Base-by-base conservation (phyloP, 1,139 yeast genomes). In the Citeromyces siamensis region DNA sequence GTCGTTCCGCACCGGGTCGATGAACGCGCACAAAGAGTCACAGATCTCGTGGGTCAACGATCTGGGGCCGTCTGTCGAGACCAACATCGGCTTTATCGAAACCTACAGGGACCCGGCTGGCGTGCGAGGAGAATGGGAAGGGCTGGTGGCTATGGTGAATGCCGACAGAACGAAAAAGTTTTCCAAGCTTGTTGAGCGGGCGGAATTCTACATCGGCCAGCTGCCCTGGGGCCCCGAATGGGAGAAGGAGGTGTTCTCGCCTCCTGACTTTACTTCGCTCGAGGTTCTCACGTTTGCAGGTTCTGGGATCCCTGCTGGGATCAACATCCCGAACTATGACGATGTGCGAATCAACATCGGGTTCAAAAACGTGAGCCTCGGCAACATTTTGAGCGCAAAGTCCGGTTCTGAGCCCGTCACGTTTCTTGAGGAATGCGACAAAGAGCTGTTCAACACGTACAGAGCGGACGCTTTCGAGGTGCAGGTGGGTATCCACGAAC, bases 91-190 rank as follows among this genome's bases (percentile, higher is more conserved):
- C 0, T 85, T 84, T 53, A 84, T 85, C 49, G 95, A 85, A 60
- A 84, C 95, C 21, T 85, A 85, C 59, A 69, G 95, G 56, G 95
- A 84, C 53, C 94, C 94, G 12, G 72, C 88, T 14, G 95, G 95
- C 35, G 85, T 84, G 34, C 73, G 90, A 52, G 95, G 95, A 42
- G 95, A 85, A 59, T 85, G 93, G 90, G 95, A 85, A 60, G 86
- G 94, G 23, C 62, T 85, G 35, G 93, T 85, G 31, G 93, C 95
- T n/a, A 81, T 84, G 75, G 94, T 84, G 38, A 83, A 85, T 57
- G 79, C 80, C 50, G 90, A 83, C 45, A 71, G 94, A 45, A 85
- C 95, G 17, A 78, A 73, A 37, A 84, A 83, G 50, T 85, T 85
- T 52, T 74, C 78, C 20, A 64, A 63, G 12, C 66, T 85, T 47